Percentiles rank a stretch among this genome's conserved stretches.
Evolutionary conservation across 2,329 filamentous ascomycete species (phyloP).

Genomic region (Alternaria angustiovoidea): DNA sequence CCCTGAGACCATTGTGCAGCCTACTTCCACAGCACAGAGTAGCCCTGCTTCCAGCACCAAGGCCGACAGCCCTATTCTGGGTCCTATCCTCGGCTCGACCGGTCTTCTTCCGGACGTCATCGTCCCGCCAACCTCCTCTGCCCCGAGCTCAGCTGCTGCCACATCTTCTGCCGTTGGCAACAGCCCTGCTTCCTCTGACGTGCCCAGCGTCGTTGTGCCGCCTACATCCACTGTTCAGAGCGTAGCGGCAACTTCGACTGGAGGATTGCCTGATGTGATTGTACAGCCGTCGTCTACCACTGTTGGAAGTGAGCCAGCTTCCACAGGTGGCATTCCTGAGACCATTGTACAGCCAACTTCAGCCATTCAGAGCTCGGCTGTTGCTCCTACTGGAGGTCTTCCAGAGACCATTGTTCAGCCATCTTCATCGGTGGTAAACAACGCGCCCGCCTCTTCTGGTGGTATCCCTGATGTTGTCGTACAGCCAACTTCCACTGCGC

Average conservation of each 20-base stretch:
- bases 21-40: slow-evolving; percentile 9
- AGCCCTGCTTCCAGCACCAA: not conserved
- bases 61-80: not conserved
- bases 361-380: not conserved
- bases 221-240: not conserved
- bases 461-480: not conserved
- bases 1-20: slow-evolving; percentile 13
- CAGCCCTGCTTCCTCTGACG: not conserved
- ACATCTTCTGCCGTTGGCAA: slow-evolving; percentile 1
- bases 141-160: slow-evolving; percentile 1
- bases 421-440: slow-evolving; percentile 6
- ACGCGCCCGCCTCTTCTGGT: not conserved
- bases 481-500: not conserved
- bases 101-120: slow-evolving; percentile 16
- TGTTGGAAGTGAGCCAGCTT: slow-evolving; percentile 16
- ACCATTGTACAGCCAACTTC: slow-evolving; percentile 23
- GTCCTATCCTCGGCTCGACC: slow-evolving; percentile 12
- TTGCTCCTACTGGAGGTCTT: slow-evolving; percentile 3
- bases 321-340: slow-evolving; percentile 34
- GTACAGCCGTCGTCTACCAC: slow-evolving; percentile 13
- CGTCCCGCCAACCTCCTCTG: slow-evolving; percentile 9
- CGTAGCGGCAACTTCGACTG: slow-evolving; percentile 5
- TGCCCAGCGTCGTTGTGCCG: slow-evolving; percentile 1
- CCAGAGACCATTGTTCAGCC: slow-evolving; percentile 12
- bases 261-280: slow-evolving; percentile 9